Base-by-base conservation (phyloP, 371 early-diverging fungal species). In the Syncephalastrum monosporum region DNA sequence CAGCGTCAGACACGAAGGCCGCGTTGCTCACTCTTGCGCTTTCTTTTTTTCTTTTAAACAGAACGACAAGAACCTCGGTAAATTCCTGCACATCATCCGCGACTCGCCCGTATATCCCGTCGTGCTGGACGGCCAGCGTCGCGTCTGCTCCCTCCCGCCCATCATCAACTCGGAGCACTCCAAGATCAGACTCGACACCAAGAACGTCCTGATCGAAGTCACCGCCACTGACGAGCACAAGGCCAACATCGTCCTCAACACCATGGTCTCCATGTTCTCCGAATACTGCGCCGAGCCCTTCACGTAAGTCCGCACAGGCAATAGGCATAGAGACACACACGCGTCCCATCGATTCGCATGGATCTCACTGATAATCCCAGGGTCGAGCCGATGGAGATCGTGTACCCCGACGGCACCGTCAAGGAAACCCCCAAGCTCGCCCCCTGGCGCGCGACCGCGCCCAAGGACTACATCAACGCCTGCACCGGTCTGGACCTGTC, bases 141-240 rank as follows among this genome's bases (percentile, higher is more conserved):
- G 75, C 43, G 97, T 99, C 6, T 80, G 97, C 64, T 97, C 98
- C 48, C 81, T 99, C 55, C 99, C 99, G n/a, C 99, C 99, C 29
- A 92, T 99, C 70, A 99, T 99, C 82, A 99, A 99, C 89, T 88
- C 94, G 59, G 91, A 99, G 54, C 92, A 92, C 71, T 94, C 97
- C 59, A 99, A 99, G 83, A 99, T 99, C 72, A 89, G 89, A 24
- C 73, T 92, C 56, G 78, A 91, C 25, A 99, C 99, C 45, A 96
- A 91, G 81, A 98, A 99, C 68, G 91, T 99, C 47, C 92, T 99
- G 61, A 94, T 99, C 67, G 99, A 99, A 77, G 90, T 94, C 69
- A 99, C 99, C 13, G 99, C 97, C 14, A 98, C 96, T 21, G 99
- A 99, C 74, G 66, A 92, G 60, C 95, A 95, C 65, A 98, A 97